phyloP scores from a whole-genome alignment of 2,329 filamentous ascomycete species.

The Sclerotinia sclerotiorum region DNA sequence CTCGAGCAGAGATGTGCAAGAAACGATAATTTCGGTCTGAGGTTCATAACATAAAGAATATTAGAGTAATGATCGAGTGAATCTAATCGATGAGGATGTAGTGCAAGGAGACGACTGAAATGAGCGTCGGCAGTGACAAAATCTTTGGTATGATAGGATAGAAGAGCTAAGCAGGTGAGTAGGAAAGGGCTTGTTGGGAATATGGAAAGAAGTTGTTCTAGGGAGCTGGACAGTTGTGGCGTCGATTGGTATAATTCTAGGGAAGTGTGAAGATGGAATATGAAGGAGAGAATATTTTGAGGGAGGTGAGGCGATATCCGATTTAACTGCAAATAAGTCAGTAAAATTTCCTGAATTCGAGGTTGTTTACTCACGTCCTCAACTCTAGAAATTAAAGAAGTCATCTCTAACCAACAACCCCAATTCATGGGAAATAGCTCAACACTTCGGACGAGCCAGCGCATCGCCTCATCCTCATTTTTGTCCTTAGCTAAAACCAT shows the following conservation, averaged over 20 bases:
- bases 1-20: constrained; percentile 86
- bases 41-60: constrained; percentile 89
- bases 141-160: constrained; percentile 88
- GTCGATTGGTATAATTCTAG: constrained; percentile 90
- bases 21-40: constrained; percentile 86
- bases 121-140: constrained; percentile 66
- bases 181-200: constrained; percentile 90
- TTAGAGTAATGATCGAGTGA: constrained; percentile 96
- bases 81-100: constrained; percentile 73
- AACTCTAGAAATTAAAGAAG: constrained; percentile 71
- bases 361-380: constrained; percentile 66
- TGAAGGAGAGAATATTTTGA: constrained; percentile 86
- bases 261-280: constrained; percentile 89
- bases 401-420: constrained; percentile 95
- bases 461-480: constrained; percentile 80
- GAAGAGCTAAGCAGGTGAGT: constrained; percentile 81
- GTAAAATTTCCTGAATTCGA: neutral
- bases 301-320: constrained; percentile 72
- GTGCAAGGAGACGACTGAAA: constrained; percentile 77
- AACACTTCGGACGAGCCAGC: constrained; percentile 85
- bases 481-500: constrained; percentile 88
- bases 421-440: constrained; percentile 93
- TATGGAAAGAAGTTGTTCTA: constrained; percentile 76
- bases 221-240: constrained; percentile 68
- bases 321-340: constrained; percentile 59